Conservation (phyloP, 805 yeast species). For the Candida tibetensis region DNA sequence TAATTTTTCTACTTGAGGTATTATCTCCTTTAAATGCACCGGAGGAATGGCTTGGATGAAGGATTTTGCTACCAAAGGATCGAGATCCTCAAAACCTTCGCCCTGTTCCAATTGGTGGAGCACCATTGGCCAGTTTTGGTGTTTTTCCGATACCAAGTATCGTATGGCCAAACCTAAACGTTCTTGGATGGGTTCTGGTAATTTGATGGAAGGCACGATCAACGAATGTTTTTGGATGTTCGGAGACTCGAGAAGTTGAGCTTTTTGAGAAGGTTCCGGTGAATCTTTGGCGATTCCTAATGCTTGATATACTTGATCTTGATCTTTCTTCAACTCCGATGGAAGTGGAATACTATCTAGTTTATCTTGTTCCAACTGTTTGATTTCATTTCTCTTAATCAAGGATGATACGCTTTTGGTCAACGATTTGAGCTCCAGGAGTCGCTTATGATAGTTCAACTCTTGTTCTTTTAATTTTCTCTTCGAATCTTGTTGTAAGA, state of each 20-base stretch:
- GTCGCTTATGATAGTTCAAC: constrained; percentile 19
- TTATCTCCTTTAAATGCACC: constrained; percentile 27
- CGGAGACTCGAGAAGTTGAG: neutral
- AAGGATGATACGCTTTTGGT: constrained; percentile 28
- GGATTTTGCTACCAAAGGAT: constrained; percentile 30
- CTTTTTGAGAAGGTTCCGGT: constrained; percentile 1
- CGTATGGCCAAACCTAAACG: constrained; percentile 40
- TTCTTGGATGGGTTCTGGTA: constrained; percentile 38
- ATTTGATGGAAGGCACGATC: constrained; percentile 16
- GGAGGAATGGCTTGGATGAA: constrained; percentile 44
- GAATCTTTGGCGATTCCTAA: constrained; percentile 1
- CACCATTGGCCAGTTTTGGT: constrained; percentile 49
- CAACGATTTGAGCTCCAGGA: constrained; percentile 26
- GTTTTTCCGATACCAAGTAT: constrained; percentile 35
- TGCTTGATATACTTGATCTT: constrained; percentile 13
- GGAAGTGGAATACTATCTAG: constrained; percentile 15
- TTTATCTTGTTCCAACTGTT: constrained; percentile 15
- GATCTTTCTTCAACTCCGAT: constrained; percentile 14
- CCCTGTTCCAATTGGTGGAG: constrained; percentile 33
- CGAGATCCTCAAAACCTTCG: constrained; percentile 36
- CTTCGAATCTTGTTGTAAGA: constrained; percentile 19
- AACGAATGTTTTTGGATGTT: constrained; percentile 12
- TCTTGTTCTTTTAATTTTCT: constrained; percentile 19
- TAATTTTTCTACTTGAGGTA: constrained; percentile 37
- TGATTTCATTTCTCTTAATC: constrained; percentile 12